Evolutionary conservation across 805 yeast genomes (phyloP).

Genomic region (Saturnispora quitensis): DNA sequence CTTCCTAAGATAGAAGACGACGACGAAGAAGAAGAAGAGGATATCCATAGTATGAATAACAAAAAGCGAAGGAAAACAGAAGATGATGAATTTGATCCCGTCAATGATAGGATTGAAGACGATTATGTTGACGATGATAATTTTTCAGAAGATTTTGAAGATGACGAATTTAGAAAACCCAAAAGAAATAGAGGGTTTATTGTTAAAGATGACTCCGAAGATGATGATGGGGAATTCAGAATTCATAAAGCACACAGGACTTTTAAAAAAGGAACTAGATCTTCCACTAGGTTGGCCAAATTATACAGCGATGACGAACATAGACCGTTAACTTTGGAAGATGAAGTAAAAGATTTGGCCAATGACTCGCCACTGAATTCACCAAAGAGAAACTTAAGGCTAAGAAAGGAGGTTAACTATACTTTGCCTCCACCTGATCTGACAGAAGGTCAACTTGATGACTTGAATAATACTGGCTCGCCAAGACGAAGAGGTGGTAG

Average conservation of each 20-base stretch:
- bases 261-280: slow-evolving; percentile 7
- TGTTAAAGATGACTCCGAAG: slow-evolving; percentile 16
- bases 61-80: slow-evolving; percentile 2
- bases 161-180: slow-evolving; percentile 3
- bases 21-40: slow-evolving; percentile 22
- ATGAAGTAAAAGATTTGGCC: slow-evolving; percentile 58
- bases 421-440: slow-evolving; percentile 74
- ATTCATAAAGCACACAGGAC: neutral
- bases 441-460: slow-evolving; percentile 30
- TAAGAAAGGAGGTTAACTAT: slow-evolving; percentile 68
- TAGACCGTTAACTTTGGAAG: slow-evolving; percentile 35
- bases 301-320: slow-evolving; percentile 13
- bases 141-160: slow-evolving; percentile 6
- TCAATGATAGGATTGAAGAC: neutral
- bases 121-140: slow-evolving; percentile 7
- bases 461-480: slow-evolving; percentile 15
- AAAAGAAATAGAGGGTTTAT: slow-evolving; percentile 10
- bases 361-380: slow-evolving; percentile 44
- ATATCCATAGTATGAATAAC: slow-evolving; percentile 2
- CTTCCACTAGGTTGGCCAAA: slow-evolving; percentile 11
- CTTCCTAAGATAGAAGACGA: slow-evolving; percentile 21
- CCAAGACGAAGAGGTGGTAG: slow-evolving; percentile 24
- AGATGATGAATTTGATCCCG: slow-evolving; percentile 6
- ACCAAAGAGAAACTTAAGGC: slow-evolving; percentile 46
- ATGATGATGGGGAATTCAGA: neutral